Base-by-base conservation (phyloP, 148 eudicot genomes). In the Bassia scoparia region DNA sequence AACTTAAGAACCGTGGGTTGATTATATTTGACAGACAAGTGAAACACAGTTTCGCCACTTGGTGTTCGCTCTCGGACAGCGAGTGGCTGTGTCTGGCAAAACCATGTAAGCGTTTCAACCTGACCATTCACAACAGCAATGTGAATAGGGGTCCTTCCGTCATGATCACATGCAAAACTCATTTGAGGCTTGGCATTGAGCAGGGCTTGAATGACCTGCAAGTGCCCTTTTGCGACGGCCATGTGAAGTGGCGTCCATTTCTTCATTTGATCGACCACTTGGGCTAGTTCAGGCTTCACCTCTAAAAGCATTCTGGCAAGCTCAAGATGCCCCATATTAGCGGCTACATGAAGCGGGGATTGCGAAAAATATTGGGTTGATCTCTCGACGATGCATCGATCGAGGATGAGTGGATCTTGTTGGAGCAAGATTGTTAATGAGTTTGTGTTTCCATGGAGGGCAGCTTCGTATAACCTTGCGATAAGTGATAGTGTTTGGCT, bases 101-200 rank as follows among this genome's bases (percentile, higher is more conserved):
- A 26, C 61, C 24, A 71, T 3, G 46, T 18, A 18, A 81, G 63
- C 34, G 63, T 77, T 5, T 52, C 27, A 23, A 52, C 17, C 3
- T 67, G 43, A 4, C 73, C 68, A 29, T 38, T 56, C 13, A 54
- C 37, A 17, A 67, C 83, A 1, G 83, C 82, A 1, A 79, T 53
- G 49, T 83, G 85, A 34, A 73, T 24, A 0, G 85, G 85, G 70
- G 77, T 79, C n/a, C 27, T 53, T 8, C 83, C 86, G 3, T 74
- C 54, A 10, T 46, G 30, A 60, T 83, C 79, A 0, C 12, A 41
- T 41, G 46, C 46, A 41, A 41, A 41, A 41, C 46, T 8, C 46
- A 41, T 41, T 41, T 41, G 43, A 0, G 76, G 79, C 14, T 16
- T 54, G 2, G 26, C 65, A 17, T 0, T 4, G 1, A 72, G 23